Base-by-base conservation (phyloP, 2,329 filamentous ascomycete genomes). In the Penicillium crustosum region DNA sequence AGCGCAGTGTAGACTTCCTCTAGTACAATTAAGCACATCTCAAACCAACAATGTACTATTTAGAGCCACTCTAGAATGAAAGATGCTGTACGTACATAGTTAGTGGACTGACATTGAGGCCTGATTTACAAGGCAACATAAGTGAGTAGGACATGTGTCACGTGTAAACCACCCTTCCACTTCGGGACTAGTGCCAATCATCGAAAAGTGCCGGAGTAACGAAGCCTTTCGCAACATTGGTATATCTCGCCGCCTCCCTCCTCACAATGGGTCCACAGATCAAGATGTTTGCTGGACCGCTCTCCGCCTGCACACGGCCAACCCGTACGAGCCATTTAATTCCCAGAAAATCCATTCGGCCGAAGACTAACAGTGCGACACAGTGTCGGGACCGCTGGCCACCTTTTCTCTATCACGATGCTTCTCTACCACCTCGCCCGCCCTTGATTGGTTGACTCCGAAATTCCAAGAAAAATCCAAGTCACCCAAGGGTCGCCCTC, bases 401-500 rank as follows among this genome's bases (percentile, higher is more conserved):
- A 55, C 66, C 60, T 65, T 72, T 68, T 70, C 78, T 61, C 75
- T 80, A 68, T 77, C 74, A 63, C 84, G 89, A 72, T 78, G 84
- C 61, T 95, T 96, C 78, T 91, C 91, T 39, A 89, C 88, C 33
- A 90, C 90, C 60, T 82, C 70, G 63, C 79, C 63, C 70, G 78
- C 71, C 62, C 82, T 73, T 65, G 89, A 85, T 71, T 97, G 93
- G 92, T 89, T 97, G 48, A 84, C 90, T 57, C 93, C 93, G 35
- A 89, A 86, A 68, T 78, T 88, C 68, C 86, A 90, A 64, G 93
- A 91, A 73, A 89, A 86, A 71, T 91, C 90, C 75, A 96, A 95
- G 82, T 93, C 92, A 66, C 84, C 84, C 63, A 97, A 97, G 79
- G 94, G 93, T 39, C 86, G 92, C 2, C 89, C 90, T 49, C 86